These are phyloP conservation scores for Phytophthora tubulina DNA, from an alignment of 352 stramenopile species.

Conservation along the genomic window DNA sequence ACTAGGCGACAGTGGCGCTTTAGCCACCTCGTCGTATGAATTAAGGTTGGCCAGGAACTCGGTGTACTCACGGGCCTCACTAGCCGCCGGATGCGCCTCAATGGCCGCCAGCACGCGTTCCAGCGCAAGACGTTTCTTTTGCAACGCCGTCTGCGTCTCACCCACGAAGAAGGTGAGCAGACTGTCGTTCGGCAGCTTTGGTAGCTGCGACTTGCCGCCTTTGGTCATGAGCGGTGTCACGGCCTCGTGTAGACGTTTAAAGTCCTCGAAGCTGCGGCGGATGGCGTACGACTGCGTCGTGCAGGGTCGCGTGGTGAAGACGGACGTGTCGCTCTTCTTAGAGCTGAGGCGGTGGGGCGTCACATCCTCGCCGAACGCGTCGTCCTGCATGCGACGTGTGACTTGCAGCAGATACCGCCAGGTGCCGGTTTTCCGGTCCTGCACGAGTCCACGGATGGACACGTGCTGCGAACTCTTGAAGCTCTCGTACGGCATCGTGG, in stretches of 20 bases:
- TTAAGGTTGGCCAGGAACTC: slow-evolving; percentile 73
- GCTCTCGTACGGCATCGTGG: slow-evolving; percentile 79
- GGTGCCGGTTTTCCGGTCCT: slow-evolving; percentile 66
- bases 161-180: slow-evolving; percentile 80
- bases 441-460: slow-evolving; percentile 75
- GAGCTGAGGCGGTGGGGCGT: neutral
- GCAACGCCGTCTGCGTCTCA: slow-evolving; percentile 74
- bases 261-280: slow-evolving; percentile 77
- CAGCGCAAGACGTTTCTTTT: slow-evolving; percentile 68
- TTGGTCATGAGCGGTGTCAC: slow-evolving; percentile 68
- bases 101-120: slow-evolving; percentile 61
- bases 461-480: slow-evolving; percentile 74
- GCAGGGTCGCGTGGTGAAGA: slow-evolving; percentile 27
- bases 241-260: slow-evolving; percentile 75
- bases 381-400: slow-evolving; percentile 54
- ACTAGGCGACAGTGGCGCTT: slow-evolving; percentile 41
- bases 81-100: slow-evolving; percentile 63
- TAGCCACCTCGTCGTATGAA: slow-evolving; percentile 59
- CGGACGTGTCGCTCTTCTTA: slow-evolving; percentile 28
- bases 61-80: slow-evolving; percentile 72
- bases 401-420: slow-evolving; percentile 81
- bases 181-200: slow-evolving; percentile 68
- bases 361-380: slow-evolving; percentile 13
- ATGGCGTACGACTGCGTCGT: slow-evolving; percentile 72
- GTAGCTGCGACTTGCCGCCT: slow-evolving; percentile 50